Base-by-base conservation (phyloP, 495 filamentous ascomycete genomes). In the Annulohypoxylon stygium region DNA sequence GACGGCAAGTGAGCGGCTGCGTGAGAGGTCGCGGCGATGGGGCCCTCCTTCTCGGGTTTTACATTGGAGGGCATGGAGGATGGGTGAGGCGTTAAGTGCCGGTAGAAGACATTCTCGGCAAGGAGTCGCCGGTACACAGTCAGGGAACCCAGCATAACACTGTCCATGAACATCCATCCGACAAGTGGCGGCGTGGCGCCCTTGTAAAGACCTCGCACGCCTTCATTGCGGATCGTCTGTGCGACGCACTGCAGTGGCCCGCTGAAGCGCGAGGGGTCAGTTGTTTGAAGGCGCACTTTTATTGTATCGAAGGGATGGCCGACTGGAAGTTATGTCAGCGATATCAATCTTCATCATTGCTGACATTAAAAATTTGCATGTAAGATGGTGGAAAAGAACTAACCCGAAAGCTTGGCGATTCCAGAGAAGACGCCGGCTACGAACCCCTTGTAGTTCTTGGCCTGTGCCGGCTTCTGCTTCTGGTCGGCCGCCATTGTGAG, bases 101-200 rank as follows among this genome's bases (percentile, higher is more conserved):
- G 64, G 14, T 61, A 23, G 83, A 96, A 98, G 63, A 97, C 83
- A 73, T 94, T 86, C 69, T 93, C 89, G 54, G 90, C 89, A 1
- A 99, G 83, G 26, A 97, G 73, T 18, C 91, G 91, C 14, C 93
- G 92, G 82, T 99, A 98, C 60, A 96, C 87, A 34, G 92, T 95
- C 61, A 99, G 85, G 16, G 92, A 95, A 20, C 96, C 96, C 39
- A 99, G 88, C 96, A 98, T 97, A 50, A 97, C 83, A 67, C 89
- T 92, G 81, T 98, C 95, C 95, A 98, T 98, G 78, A 95, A 91
- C 93, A 97, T 97, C 95, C 95, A 99, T 68, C 96, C 96, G 65
- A 97, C 88, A 59, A 97, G 82, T 47, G 94, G 95, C 41, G 95
- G 95, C 3, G 92, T 93, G 12, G 95, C 94, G 76, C 92, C 94